Evolutionary conservation across 306 rosid species (phyloP).

Genomic region (Vicia faba): DNA sequence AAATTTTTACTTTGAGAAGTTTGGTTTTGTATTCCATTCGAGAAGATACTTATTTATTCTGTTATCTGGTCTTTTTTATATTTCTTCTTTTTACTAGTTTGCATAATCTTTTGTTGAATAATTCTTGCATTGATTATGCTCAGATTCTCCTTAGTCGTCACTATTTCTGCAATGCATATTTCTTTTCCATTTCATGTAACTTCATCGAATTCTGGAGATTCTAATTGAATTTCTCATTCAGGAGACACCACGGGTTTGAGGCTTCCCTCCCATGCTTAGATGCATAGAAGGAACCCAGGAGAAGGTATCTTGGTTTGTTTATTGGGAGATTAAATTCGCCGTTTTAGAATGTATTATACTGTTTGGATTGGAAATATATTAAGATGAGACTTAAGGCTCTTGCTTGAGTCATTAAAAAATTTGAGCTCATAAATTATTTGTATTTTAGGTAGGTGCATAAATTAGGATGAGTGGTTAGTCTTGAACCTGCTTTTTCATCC

Average conservation of each 20-base stretch:
- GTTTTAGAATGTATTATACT: conserved; percentile 38
- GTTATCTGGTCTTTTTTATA: background rate
- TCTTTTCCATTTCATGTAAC: conserved; percentile 41
- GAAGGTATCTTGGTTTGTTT: conserved; percentile 99
- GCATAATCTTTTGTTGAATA: conserved; percentile 22
- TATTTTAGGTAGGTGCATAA: conserved; percentile 12
- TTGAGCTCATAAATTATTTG: conserved; percentile 8
- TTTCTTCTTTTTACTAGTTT: conserved; percentile 18
- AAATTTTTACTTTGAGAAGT: conserved; percentile 40
- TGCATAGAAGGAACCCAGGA: conserved; percentile 91
- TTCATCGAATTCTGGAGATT: conserved; percentile 63
- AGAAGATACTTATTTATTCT: conserved; percentile 30
- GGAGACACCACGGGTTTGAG: conserved; percentile 84
- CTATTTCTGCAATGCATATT: conserved; percentile 29
- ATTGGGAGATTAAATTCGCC: conserved; percentile 74
- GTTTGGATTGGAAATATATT: conserved; percentile 21
- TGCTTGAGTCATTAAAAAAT: background rate
- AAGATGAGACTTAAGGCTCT: conserved; percentile 12
- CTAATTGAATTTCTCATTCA: conserved; percentile 92
- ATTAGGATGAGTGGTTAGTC: conserved; percentile 22
- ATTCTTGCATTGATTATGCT: conserved; percentile 27
- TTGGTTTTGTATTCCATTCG: conserved; percentile 33
- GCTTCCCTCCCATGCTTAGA: conserved; percentile 88
- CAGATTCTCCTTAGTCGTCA: conserved; percentile 32
- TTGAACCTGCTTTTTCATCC: conserved; percentile 25